Evolutionary conservation across 495 filamentous ascomycete genomes (phyloP), one percentile per base, ranked within the genome.

Genomic region (Margaritispora aquatica): DNA sequence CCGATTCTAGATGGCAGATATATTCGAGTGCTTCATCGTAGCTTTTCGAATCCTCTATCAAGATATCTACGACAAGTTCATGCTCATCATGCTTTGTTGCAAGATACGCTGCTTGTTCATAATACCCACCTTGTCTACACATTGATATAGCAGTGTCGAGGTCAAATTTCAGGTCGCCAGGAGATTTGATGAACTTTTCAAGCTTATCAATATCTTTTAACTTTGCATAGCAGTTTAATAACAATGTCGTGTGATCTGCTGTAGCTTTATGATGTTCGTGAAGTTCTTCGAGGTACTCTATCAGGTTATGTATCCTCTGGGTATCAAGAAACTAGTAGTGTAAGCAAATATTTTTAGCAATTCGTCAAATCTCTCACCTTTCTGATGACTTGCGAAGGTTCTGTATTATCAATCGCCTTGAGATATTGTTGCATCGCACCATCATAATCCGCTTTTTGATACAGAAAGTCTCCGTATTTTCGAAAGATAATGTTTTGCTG

Each of bases 391-490:
- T 96, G 92, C 2, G 91, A 96, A 13, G 92, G 92, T 63, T 96
- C 92, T 0, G 92, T 96, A 58, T 89, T 94, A 62, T 96, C 93
- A 60, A 98, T 96, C 0, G 95, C 92, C 67, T 90, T 88, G 62
- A 98, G 84, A 69, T 97, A 98, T 70, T 96, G 94, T 69, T 95
- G 89, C 95, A 98, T 98, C 11, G 94, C 96, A 20, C 88, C 92
- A 68, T 98, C 93, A 68, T 92, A 97, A 67, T 96, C 91, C 2
- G 86, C 88, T 65, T 91, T 94, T 66, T 94, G 90, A 65, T 98
- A 96, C n/a, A 97, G 73, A 60, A 89, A 92, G 68, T 98, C 95
- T 10, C 94, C 94, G 71, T 96, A 97, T 72, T 86, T 93, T 56
- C 95, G 84, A 63, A 88, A 93, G 54, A 98, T 97, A 46, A 89